Conservation (phyloP, 192 early-diverging fungal genomes). For the Coemansia sp. region DNA sequence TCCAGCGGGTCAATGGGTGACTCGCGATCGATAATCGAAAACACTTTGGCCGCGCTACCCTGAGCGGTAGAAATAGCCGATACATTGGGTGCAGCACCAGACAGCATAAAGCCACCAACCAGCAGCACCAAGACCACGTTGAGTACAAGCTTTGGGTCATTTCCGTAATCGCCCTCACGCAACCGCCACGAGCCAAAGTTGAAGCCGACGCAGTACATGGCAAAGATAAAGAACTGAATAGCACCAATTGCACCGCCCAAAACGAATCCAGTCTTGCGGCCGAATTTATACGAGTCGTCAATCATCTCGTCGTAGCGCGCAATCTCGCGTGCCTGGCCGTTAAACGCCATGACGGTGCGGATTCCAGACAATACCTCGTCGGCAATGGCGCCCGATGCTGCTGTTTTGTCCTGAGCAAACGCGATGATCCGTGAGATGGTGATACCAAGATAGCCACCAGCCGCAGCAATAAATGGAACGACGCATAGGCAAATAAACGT, state of each 20-base stretch:
- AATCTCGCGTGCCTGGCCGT: constrained; percentile 71
- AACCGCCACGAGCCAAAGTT: constrained; percentile 72
- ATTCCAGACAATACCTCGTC: constrained; percentile 81
- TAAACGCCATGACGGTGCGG: constrained; percentile 82
- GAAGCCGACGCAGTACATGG: constrained; percentile 73
- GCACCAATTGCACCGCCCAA: constrained; percentile 67
- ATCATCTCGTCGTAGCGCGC: constrained; percentile 65
- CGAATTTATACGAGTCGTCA: constrained; percentile 62
- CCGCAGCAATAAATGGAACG: constrained; percentile 67
- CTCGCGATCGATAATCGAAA: constrained; percentile 75
- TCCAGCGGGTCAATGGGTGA: constrained; percentile 69
- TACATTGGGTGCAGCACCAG: constrained; percentile 65
- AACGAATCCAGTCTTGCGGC: constrained; percentile 61
- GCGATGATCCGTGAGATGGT: constrained; percentile 47
- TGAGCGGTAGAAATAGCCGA: constrained; percentile 67
- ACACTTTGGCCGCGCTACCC: constrained; percentile 81
- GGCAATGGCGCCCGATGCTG: constrained; percentile 77
- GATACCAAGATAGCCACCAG: constrained; percentile 58
- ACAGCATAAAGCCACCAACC: constrained; percentile 65
- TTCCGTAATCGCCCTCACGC: constrained; percentile 18
- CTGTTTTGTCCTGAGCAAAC: constrained; percentile 68
- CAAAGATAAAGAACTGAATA: constrained; percentile 74
- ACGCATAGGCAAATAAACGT: constrained; percentile 77
- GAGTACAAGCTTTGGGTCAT: too few species aligned
- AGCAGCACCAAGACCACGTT: constrained; percentile 62